Conservation (phyloP, 805 yeast species). For the Starmera pachycereana region DNA sequence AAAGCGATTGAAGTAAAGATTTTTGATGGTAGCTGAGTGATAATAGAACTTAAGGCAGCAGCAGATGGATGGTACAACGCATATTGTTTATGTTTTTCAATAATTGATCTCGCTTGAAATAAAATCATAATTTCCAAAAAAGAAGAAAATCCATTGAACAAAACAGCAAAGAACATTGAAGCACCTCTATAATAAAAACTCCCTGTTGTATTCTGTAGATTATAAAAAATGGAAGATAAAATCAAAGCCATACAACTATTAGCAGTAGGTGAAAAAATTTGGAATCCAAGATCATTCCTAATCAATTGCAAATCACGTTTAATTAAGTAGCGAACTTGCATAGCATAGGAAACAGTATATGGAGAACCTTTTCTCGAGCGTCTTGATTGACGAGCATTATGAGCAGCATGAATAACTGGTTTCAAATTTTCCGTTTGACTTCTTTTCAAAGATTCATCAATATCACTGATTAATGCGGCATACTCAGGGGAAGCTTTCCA, state of each 20-base stretch:
- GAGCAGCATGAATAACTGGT: constrained; percentile 27
- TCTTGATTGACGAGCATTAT: constrained; percentile 36
- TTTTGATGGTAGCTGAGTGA: constrained; percentile 44
- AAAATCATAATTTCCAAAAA: constrained; percentile 41
- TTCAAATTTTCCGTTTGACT: constrained; percentile 27
- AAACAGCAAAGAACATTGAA: constrained; percentile 51
- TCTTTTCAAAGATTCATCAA: constrained; percentile 29
- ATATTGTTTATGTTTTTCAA: constrained; percentile 47
- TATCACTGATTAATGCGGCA: constrained; percentile 26
- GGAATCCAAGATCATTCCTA: constrained; percentile 36
- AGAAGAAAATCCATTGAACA: constrained; percentile 49
- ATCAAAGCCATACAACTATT: constrained; percentile 40
- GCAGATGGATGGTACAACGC: constrained; percentile 53
- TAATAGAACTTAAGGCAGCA: constrained; percentile 42
- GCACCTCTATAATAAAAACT: constrained; percentile 46
- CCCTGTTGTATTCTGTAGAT: constrained; percentile 28
- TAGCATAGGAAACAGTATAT: constrained; percentile 33
- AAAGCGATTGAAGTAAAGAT: constrained; percentile 32
- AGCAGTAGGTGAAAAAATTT: constrained; percentile 33
- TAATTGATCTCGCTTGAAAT: constrained; percentile 46
- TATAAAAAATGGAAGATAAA: constrained; percentile 43
- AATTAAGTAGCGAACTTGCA: constrained; percentile 36
- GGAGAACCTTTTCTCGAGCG: constrained; percentile 33
- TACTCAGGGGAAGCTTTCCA: constrained; percentile 40
- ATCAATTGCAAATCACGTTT: constrained; percentile 33